Evolutionary conservation across 768 basidiomycete species (phyloP).

Genomic region (Cubamyces lactineus): DNA sequence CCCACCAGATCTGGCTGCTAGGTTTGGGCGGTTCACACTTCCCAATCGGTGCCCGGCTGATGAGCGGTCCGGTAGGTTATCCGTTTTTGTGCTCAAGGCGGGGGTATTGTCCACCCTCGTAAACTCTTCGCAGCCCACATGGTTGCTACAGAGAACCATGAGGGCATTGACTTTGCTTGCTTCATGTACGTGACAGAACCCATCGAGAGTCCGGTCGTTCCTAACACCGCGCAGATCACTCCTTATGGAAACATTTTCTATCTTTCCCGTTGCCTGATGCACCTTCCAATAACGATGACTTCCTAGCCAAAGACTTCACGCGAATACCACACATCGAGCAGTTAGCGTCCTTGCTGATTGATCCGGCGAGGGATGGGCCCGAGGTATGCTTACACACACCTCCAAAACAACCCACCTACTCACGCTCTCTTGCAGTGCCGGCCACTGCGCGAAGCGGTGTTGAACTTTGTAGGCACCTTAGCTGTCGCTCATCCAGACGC

Average conservation of each 20-base stretch:
- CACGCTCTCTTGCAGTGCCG: slow-evolving; percentile 36
- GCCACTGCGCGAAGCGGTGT: slow-evolving; percentile 39
- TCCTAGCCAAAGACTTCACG: slow-evolving; percentile 16
- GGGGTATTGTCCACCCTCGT: slow-evolving; percentile 53
- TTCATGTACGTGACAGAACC: slow-evolving; percentile 47
- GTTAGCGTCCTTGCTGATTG: slow-evolving; percentile 33
- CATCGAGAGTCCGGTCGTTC: not conserved
- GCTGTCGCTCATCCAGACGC: slow-evolving; percentile 44
- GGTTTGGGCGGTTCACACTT: slow-evolving; percentile 29
- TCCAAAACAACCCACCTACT: not conserved
- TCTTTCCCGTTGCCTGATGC: slow-evolving; percentile 21
- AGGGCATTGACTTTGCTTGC: slow-evolving; percentile 59
- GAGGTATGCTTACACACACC: slow-evolving; percentile 25
- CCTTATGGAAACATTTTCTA: slow-evolving; percentile 25
- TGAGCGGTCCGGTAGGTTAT: slow-evolving; percentile 40
- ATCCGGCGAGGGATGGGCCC: slow-evolving; percentile 24
- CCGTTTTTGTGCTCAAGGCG: slow-evolving; percentile 41
- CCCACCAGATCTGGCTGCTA: slow-evolving; percentile 45
- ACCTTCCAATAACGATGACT: slow-evolving; percentile 8
- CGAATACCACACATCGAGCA: slow-evolving; percentile 37
- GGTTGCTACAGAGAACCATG: slow-evolving; percentile 51
- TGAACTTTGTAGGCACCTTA: slow-evolving; percentile 46
- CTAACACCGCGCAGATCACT: slow-evolving; percentile 8
- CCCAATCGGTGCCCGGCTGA: not conserved
- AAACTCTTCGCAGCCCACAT: slow-evolving; percentile 51